Conservation (phyloP, 768 basidiomycete species). For the Serendipita indica region DNA sequence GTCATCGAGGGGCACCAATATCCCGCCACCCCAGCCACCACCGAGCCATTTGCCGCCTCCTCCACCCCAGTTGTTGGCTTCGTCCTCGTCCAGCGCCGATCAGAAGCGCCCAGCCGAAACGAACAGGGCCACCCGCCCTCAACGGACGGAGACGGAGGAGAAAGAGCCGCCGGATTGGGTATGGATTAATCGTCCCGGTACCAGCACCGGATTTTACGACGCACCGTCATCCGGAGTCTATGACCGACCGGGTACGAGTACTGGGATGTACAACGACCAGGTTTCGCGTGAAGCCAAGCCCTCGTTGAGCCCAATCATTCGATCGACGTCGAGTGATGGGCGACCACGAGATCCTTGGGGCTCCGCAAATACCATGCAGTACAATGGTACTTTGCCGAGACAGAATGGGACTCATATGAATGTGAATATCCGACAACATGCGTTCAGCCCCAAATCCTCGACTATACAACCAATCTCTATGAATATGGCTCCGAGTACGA, state of each 20-base stretch:
- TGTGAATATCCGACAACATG: background rate
- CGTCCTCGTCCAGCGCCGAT: background rate
- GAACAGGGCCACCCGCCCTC: background rate
- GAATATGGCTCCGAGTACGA: background rate
- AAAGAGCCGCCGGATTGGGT: too few relatives aligned
- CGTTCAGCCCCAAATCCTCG: background rate
- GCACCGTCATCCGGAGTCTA: background rate
- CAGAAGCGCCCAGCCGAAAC: background rate
- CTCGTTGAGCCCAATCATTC: background rate
- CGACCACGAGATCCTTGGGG: background rate
- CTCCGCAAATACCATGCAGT: background rate
- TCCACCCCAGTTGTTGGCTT: background rate
- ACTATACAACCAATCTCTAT: background rate
- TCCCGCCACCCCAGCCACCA: background rate
- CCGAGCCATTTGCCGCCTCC: background rate
- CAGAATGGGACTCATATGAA: slow-evolving; percentile 2
- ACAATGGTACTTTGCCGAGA: background rate
- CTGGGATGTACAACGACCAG: background rate
- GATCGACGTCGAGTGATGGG: slow-evolving; percentile 2
- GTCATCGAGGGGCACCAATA: background rate
- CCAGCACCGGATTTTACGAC: background rate
- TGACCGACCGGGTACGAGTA: slow-evolving; percentile 6
- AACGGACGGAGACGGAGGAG: background rate
- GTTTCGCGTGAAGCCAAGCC: background rate
- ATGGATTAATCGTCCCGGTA: background rate